A percentile compares a stretch with the other conserved stretches of the same genome.
These are phyloP conservation scores for Lepraria neglecta DNA, from an alignment of 495 filamentous ascomycete species.

Conservation along the genomic window DNA sequence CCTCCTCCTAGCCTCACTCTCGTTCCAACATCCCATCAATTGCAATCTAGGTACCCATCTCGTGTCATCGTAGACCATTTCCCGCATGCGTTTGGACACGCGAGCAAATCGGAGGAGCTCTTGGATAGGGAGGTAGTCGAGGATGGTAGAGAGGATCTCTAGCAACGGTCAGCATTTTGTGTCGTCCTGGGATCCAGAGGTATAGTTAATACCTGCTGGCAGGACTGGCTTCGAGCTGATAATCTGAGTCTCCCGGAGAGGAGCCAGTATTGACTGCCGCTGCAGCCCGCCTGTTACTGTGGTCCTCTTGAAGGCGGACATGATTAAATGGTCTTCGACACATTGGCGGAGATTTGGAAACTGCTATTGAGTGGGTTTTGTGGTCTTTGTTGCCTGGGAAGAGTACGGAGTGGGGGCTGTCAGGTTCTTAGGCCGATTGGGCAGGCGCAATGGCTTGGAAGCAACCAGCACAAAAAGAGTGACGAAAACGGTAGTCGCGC, in stretches of 20 bases:
- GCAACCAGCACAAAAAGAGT: neutral
- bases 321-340: constrained; percentile 26
- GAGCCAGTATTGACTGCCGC: constrained; percentile 58
- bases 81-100: constrained; percentile 79
- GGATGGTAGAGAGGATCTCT: constrained; percentile 85
- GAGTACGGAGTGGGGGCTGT: neutral
- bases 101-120: constrained; percentile 84
- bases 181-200: neutral
- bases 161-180: constrained; percentile 18
- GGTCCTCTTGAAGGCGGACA: constrained; percentile 62
- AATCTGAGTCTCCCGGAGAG: constrained; percentile 71
- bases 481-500: too few species aligned
- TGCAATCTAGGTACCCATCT: constrained; percentile 83
- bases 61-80: constrained; percentile 99
- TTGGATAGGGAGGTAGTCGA: constrained; percentile 78
- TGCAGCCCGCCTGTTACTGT: constrained; percentile 42
- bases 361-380: neutral
- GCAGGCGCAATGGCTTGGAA: constrained; percentile 5
- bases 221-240: constrained; percentile 66
- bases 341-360: constrained; percentile 1
- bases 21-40: constrained; percentile 88
- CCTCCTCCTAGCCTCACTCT: constrained; percentile 70
- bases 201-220: constrained; percentile 59
- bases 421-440: neutral
- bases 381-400: neutral